Conservation (phyloP, 2,329 filamentous ascomycete genomes). For the Macrophomina phaseolina region DNA sequence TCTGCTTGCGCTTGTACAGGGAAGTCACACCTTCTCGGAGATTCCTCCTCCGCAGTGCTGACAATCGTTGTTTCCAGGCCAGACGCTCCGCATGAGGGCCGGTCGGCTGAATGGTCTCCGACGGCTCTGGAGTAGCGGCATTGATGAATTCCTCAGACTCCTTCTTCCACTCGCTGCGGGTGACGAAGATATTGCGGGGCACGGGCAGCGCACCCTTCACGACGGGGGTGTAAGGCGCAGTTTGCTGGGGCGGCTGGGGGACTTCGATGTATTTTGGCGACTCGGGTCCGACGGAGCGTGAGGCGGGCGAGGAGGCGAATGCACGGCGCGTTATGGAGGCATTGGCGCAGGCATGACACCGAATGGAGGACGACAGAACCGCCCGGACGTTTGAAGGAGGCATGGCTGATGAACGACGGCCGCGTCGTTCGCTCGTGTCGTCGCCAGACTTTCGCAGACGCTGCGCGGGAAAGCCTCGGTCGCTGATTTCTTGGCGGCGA, state of each 20-base stretch:
- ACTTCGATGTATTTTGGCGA: slow-evolving; percentile 87
- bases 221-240: slow-evolving; percentile 53
- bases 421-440: slow-evolving; percentile 3
- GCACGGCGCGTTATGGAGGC: slow-evolving; percentile 30
- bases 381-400: slow-evolving; percentile 16
- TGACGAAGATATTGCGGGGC: slow-evolving; percentile 77
- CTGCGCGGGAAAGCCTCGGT: slow-evolving; percentile 16
- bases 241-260: slow-evolving; percentile 75
- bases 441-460: slow-evolving; percentile 23
- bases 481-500: slow-evolving; percentile 15
- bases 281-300: slow-evolving; percentile 61
- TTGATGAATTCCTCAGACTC: slow-evolving; percentile 65
- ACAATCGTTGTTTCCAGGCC: slow-evolving; percentile 75
- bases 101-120: slow-evolving; percentile 40
- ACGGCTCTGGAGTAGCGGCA: slow-evolving; percentile 63
- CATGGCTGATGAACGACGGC: slow-evolving; percentile 15
- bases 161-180: slow-evolving; percentile 55
- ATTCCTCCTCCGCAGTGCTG: slow-evolving; percentile 72
- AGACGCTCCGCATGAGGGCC: slow-evolving; percentile 56
- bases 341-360: slow-evolving; percentile 21
- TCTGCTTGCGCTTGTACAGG: slow-evolving; percentile 60
- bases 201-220: slow-evolving; percentile 82
- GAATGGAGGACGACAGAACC: slow-evolving; percentile 12
- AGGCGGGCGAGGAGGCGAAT: slow-evolving; percentile 45
- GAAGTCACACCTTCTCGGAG: slow-evolving; percentile 72